A percentile compares a stretch with the other conserved stretches of the same genome.
Conservation (phyloP, 2,329 filamentous ascomycete genomes). For the Fusarium chaquense region DNA sequence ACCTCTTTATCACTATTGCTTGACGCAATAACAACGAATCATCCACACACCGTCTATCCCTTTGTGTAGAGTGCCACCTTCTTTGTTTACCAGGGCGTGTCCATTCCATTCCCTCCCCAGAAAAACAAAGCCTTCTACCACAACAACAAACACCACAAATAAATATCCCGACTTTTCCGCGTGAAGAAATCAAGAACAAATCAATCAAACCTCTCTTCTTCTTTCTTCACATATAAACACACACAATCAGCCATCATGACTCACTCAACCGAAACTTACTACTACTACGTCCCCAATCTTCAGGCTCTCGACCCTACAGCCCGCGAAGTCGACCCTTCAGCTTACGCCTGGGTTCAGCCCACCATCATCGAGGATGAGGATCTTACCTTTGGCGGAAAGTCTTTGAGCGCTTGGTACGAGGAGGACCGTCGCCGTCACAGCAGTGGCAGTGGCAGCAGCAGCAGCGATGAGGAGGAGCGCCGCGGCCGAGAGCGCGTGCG, state of each 20-base stretch:
- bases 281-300: constrained; percentile 52
- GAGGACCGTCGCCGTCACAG: constrained; percentile 64
- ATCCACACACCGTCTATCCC: constrained; percentile 15
- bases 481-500: constrained; percentile 56
- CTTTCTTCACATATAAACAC: neutral
- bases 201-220: neutral
- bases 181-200: constrained; percentile 8
- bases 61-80: constrained; percentile 25
- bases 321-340: constrained; percentile 51
- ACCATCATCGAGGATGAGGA: constrained; percentile 72
- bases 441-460: constrained; percentile 50
- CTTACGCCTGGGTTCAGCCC: constrained; percentile 63
- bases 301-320: constrained; percentile 51
- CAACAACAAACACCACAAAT: constrained; percentile 13
- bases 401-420: constrained; percentile 70
- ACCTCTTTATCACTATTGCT: constrained; percentile 38
- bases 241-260: constrained; percentile 32
- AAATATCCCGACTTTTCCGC: constrained; percentile 2
- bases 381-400: constrained; percentile 71
- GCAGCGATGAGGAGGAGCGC: constrained; percentile 55
- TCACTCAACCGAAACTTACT: constrained; percentile 48
- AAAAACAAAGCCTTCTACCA: constrained; percentile 35
- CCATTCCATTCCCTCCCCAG: constrained; percentile 27
- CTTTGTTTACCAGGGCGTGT: constrained; percentile 39
- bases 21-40: constrained; percentile 35